These are phyloP conservation scores for Podospora pseudocomata DNA, from an alignment of 495 filamentous ascomycete species.

Conservation along the genomic window DNA sequence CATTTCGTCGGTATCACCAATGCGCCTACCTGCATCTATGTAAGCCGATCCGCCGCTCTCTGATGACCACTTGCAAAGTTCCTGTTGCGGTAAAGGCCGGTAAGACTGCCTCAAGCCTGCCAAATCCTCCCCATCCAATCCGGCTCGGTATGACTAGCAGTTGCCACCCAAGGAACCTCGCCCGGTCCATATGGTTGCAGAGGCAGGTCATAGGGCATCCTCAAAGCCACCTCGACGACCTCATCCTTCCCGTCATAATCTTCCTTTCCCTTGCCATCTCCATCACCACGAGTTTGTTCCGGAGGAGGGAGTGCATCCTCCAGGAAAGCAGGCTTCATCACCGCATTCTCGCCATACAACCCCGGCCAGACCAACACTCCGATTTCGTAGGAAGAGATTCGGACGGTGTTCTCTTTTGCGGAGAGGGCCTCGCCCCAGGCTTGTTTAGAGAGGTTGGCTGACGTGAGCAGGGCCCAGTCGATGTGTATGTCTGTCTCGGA, in stretches of 20 bases:
- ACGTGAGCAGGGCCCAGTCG: constrained; percentile 1
- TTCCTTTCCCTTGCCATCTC: neutral
- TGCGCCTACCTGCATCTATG: neutral
- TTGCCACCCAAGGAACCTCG: constrained; percentile 79
- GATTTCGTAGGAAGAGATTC: constrained; percentile 78
- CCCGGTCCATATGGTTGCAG: constrained; percentile 57
- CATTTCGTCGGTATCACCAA: neutral
- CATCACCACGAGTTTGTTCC: constrained; percentile 5
- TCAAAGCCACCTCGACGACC: constrained; percentile 55
- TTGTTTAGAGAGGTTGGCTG: constrained; percentile 63
- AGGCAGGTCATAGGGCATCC: constrained; percentile 83
- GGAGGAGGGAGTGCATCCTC: constrained; percentile 46
- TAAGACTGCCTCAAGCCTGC: neutral
- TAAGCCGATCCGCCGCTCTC: neutral
- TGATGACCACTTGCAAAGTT: neutral
- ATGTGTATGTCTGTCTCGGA: neutral
- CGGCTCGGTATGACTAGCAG: constrained; percentile 53
- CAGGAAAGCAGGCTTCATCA: constrained; percentile 69
- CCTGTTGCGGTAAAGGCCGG: neutral
- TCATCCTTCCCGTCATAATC: constrained; percentile 1
- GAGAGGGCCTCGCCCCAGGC: constrained; percentile 73
- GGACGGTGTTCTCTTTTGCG: constrained; percentile 50
- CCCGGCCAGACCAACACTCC: constrained; percentile 83
- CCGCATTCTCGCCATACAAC: constrained; percentile 51
- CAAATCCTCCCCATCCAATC: constrained; percentile 60